These are phyloP conservation scores for Xylariaceae sp. DNA, from an alignment of 2,329 filamentous ascomycete species.

Conservation along the genomic window DNA sequence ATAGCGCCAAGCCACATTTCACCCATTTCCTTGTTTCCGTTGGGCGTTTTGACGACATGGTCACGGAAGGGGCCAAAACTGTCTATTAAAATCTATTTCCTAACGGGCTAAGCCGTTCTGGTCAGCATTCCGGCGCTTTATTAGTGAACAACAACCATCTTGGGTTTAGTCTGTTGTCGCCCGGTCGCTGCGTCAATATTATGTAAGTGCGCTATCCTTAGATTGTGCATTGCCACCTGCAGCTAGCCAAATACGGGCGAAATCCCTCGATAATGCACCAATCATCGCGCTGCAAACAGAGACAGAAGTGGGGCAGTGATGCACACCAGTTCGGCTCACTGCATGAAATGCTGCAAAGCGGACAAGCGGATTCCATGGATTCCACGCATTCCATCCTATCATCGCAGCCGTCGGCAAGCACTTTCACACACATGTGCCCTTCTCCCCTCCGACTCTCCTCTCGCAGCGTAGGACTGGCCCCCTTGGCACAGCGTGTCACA, in stretches of 20 bases:
- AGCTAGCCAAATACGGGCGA: neutral
- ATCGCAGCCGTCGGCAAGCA: neutral
- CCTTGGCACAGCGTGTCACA: neutral
- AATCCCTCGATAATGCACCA: neutral
- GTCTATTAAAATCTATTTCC: neutral
- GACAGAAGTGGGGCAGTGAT: neutral
- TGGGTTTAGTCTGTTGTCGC: neutral
- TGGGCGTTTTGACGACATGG: neutral
- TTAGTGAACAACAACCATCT: neutral
- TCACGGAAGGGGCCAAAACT: too few relatives aligned
- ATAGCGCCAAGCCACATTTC: constrained; percentile 2
- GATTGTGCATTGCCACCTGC: neutral
- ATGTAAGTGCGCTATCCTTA: neutral
- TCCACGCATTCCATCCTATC: neutral
- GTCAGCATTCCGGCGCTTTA: neutral
- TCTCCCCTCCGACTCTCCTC: neutral
- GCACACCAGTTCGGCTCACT: neutral
- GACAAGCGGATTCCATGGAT: neutral
- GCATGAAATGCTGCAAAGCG: neutral
- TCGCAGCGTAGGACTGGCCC: neutral
- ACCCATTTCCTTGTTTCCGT: neutral
- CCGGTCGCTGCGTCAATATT: neutral
- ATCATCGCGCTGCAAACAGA: neutral
- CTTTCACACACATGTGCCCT: neutral
- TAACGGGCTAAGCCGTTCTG: neutral